These are phyloP conservation scores for Skeletonema menzelii DNA, from an alignment of 108 stramenopile genomes.

Conservation along the genomic window DNA sequence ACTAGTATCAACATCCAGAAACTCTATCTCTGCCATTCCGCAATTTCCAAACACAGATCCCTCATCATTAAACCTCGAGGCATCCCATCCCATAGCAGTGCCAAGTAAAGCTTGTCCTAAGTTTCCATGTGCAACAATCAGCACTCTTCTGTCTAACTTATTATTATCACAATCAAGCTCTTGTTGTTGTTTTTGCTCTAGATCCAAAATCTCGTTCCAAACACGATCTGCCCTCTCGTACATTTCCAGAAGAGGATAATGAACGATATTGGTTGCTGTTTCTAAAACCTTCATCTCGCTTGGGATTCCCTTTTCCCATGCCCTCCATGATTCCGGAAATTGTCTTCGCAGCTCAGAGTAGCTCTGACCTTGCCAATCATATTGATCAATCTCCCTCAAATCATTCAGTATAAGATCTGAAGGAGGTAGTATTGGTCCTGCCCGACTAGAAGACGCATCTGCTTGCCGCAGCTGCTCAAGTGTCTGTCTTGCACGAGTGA, in stretches of 20 bases:
- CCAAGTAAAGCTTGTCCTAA: conserved; percentile 48
- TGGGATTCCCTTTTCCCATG: conserved; percentile 44
- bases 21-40: background rate
- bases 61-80: conserved; percentile 4
- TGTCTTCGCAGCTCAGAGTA: conserved; percentile 15
- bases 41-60: background rate
- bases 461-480: conserved; percentile 11
- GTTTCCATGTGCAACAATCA: conserved; percentile 46
- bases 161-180: background rate
- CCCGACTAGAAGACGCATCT: background rate
- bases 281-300: conserved; percentile 22
- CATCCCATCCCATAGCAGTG: conserved; percentile 41
- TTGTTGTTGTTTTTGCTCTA: background rate
- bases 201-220: conserved; percentile 31
- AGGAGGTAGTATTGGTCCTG: background rate
- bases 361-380: conserved; percentile 42
- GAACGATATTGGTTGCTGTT: background rate
- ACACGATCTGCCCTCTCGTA: conserved; percentile 33
- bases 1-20: background rate
- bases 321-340: conserved; percentile 32
- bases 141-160: background rate
- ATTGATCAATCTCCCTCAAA: conserved; percentile 54
- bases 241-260: conserved; percentile 37
- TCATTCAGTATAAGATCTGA: conserved; percentile 12
- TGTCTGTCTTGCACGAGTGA: conserved; percentile 41